Evolutionary conservation across 306 rosid species (phyloP).

Genomic region (Mucuna pruriens): DNA sequence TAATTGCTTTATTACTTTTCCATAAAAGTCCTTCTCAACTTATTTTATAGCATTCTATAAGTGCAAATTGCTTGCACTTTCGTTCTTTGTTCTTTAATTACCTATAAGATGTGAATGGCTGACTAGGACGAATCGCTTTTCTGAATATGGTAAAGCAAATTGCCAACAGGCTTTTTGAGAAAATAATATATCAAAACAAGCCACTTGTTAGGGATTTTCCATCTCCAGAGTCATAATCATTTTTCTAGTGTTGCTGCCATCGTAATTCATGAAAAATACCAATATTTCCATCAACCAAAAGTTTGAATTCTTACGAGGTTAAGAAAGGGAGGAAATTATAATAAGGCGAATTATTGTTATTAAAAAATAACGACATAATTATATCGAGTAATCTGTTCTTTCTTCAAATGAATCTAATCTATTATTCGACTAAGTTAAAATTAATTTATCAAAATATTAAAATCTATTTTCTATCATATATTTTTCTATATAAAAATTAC

Average conservation of each 20-base stretch:
- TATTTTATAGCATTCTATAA: background rate
- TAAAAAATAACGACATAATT: background rate
- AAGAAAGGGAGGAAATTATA: background rate
- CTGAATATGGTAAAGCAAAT: slow-evolving; percentile 15
- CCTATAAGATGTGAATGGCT: slow-evolving; percentile 16
- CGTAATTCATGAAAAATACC: background rate
- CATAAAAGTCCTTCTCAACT: slow-evolving; percentile 37
- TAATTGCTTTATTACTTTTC: slow-evolving; percentile 11
- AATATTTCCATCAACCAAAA: background rate
- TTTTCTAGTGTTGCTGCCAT: background rate
- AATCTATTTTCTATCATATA: too few species aligned
- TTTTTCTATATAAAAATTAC: too few species aligned
- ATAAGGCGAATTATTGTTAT: background rate
- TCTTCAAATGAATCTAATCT: too few species aligned
- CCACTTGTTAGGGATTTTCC: background rate
- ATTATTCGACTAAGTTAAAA: too few species aligned
- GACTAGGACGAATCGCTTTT: slow-evolving; percentile 31
- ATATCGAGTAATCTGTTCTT: too few species aligned
- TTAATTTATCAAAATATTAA: too few species aligned
- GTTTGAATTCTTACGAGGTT: background rate
- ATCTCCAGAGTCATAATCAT: background rate
- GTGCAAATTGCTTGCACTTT: slow-evolving; percentile 47
- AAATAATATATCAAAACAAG: background rate
- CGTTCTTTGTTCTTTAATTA: background rate
- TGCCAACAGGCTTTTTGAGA: background rate